These are phyloP conservation scores for Phalaenopsis equestris DNA, from an alignment of 106 monocot species.

Conservation along the genomic window DNA sequence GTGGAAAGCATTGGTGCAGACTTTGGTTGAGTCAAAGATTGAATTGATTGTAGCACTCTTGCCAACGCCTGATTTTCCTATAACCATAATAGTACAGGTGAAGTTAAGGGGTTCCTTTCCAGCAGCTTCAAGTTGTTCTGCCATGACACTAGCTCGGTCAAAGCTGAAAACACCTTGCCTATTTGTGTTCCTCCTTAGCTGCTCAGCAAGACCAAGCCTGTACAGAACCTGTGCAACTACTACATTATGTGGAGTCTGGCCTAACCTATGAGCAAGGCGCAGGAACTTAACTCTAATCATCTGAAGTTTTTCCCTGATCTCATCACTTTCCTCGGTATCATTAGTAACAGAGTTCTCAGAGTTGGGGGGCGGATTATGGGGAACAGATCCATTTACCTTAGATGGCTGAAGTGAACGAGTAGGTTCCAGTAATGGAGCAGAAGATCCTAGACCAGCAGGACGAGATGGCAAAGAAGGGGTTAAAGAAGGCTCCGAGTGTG, in stretches of 20 bases:
- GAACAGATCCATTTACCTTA: conserved; percentile 33
- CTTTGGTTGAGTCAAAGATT: conserved; percentile 56
- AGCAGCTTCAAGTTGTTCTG: conserved; percentile 77
- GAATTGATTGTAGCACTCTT: conserved; percentile 98
- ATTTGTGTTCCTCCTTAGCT: conserved; percentile 67
- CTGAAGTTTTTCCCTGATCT: conserved; percentile 82
- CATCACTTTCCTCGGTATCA: conserved; percentile 71
- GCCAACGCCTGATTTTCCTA: conserved; percentile 91
- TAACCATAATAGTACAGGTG: conserved; percentile 91
- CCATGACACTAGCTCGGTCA: conserved; percentile 86
- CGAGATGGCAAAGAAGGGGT: conserved; percentile 27
- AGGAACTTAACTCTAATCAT: conserved; percentile 95
- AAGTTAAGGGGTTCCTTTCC: conserved; percentile 74
- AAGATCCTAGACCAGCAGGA: conserved; percentile 88
- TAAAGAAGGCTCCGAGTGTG: conserved; percentile 6
- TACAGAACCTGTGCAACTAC: conserved; percentile 97
- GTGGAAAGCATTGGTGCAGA: conserved; percentile 65
- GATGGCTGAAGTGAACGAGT: conserved; percentile 38
- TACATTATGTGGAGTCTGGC: conserved; percentile 93
- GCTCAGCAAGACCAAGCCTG: conserved; percentile 92
- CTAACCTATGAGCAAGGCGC: conserved; percentile 77
- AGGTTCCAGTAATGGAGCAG: conserved; percentile 51
- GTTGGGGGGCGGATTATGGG: conserved; percentile 20
- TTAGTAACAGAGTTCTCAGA: conserved; percentile 28
- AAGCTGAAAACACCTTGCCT: conserved; percentile 70